Evolutionary conservation across 2,329 filamentous ascomycete species (phyloP), one percentile per base, ranked within the genome.

Genomic region (Pestalotiopsis sp.): DNA sequence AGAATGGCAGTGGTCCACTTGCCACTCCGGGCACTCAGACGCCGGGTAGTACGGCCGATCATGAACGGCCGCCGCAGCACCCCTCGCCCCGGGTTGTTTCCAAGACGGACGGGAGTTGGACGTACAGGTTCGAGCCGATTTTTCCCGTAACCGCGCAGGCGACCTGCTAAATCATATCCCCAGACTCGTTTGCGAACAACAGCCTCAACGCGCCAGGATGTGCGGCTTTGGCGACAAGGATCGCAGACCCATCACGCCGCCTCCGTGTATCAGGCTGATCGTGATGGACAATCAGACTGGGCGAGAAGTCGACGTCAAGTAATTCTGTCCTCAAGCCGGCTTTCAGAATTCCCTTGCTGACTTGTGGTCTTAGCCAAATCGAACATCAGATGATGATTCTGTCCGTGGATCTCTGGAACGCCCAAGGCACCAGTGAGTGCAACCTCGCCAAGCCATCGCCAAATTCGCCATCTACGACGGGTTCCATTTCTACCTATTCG

Each of bases 221-320:
- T 99, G 96, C 83, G 96, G 96, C 7, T 99, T 98, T 82, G 96
- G 96, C 71, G 96, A 99, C 84, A 99, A 98, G 93, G 96, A 99
- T 80, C 93, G 96, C 72, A 89, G 96, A 72, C 96, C 96, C 31
- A 98, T 99, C 75, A 98, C 96, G 36, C 95, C 96, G 14, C 96
- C 96, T 25, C 95, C 96, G 3, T 98, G 95, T 80, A 92, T 98
- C 66, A 89, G 92, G 71, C 87, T 98, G 13, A 86, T 96, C 52
- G 91, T 98, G 65, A 90, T 87, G 70, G 93, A 98, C 79, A 83
- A 87, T 57, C 81, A 82, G 17, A 95, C 93, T 0, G 91, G 92
- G 25, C 91, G 93, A 76, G 94, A 97, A 78, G 88, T 97, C 58
- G 92, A 96, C 78, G 91, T 91, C 82, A 93, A 92, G 93, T 95